Evolutionary conservation across 2,329 filamentous ascomycete species (phyloP), one percentile per base, ranked within the genome.

Genomic region (Trichophaea hybrida): DNA sequence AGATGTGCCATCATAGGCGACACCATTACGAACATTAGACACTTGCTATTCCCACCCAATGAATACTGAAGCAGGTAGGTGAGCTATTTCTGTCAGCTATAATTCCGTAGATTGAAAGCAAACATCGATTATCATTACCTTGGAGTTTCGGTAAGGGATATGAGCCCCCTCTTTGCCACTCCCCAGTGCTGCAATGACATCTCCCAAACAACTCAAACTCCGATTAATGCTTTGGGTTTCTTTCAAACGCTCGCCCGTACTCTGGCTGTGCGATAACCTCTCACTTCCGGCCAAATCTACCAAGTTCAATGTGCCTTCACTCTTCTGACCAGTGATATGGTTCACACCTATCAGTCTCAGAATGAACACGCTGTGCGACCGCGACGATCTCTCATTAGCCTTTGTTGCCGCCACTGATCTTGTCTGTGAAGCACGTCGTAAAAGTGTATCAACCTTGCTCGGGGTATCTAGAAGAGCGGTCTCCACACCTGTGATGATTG

Each of bases 1-100:
- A 96, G 76, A 74, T 97, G 93, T 5, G 83, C 86, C 74, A 94
- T 87, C 61, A 97, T 76, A 37, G 93, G 93, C 67, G 86, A 93
- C 59, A 95, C 86, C 90, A 97, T 97, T 71, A 97, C 88, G 72
- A 98, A 95, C 93, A 98, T 98, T 68, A 98, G 83, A 0, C 93
- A 98, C 75, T 96, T 94, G 67, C 86, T 93, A 72, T 95, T 96
- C 13, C 93, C 93, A 3, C 93, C 91, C 6, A 98, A 77, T 2
- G 88, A 95, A 70, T 93, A 94, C 80, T 97, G 88, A 40, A 98
- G 79, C 51, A 98, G 78, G 70, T 96, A 94, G 6, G 93, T 98
- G 65, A 98, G 78, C 80, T 85, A 59, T 31, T 35, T 24, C 32
- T 60, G 67, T 67, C 69, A 69, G 65, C 43, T 37, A 37, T 12